Percentiles rank a stretch among this genome's conserved stretches.
These are phyloP conservation scores for Nicotiana tomentosiformis DNA, from an alignment of 257 asterid genomes.

Conservation along the genomic window DNA sequence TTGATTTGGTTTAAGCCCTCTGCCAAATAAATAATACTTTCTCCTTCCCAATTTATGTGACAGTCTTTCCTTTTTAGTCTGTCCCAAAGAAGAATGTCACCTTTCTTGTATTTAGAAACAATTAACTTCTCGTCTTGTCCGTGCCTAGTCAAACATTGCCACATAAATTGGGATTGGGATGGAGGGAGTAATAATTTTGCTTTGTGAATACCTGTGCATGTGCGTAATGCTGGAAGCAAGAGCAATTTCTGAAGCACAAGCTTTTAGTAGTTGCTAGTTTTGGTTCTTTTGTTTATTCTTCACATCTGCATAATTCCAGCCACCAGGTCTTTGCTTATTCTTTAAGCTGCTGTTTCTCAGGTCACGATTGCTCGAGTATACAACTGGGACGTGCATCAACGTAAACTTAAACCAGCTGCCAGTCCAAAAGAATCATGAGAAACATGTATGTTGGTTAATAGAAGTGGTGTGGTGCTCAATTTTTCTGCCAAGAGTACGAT, in stretches of 20 bases:
- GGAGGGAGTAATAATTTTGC: not conserved
- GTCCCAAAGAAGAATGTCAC: too few relatives aligned
- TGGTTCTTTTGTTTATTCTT: not conserved
- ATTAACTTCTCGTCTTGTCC: too few relatives aligned
- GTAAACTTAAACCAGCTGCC: conserved; percentile 56
- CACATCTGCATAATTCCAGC: not conserved
- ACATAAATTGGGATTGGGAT: too few relatives aligned
- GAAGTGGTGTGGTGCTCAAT: not conserved
- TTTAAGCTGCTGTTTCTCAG: conserved; percentile 32
- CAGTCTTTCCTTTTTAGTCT: too few relatives aligned
- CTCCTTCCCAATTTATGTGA: too few relatives aligned
- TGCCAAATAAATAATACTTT: too few relatives aligned
- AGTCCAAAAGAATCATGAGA: conserved; percentile 34
- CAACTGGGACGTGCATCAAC: conserved; percentile 93
- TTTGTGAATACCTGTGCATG: not conserved
- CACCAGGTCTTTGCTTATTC: not conserved
- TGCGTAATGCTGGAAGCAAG: not conserved
- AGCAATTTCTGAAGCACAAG: not conserved
- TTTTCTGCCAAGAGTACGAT: conserved; percentile 14
- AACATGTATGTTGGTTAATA: not conserved
- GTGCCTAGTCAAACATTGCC: too few relatives aligned
- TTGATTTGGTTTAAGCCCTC: not conserved
- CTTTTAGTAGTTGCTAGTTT: not conserved
- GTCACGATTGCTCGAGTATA: conserved; percentile 87
- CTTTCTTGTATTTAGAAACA: too few relatives aligned